Evolutionary conservation across 805 yeast species (phyloP).

Genomic region (Yamadazyma sp.): DNA sequence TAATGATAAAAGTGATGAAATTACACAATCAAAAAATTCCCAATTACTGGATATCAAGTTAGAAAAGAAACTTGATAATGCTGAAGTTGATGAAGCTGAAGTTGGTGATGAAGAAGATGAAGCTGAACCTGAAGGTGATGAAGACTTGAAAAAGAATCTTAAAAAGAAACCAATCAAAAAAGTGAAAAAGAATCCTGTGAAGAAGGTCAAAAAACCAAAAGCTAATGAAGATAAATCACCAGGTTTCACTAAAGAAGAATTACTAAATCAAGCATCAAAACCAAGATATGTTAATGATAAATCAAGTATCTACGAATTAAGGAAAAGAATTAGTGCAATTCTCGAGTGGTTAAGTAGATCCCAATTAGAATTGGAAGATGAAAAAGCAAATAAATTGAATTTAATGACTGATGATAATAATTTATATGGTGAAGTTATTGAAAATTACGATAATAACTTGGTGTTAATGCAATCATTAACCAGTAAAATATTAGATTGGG

Average conservation of each 20-base stretch:
- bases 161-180: constrained; percentile 15
- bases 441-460: constrained; percentile 58
- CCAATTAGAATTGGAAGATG: constrained; percentile 76
- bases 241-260: constrained; percentile 36
- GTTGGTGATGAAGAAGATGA: constrained; percentile 11
- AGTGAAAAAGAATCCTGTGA: constrained; percentile 14
- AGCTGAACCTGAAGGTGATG: constrained; percentile 14
- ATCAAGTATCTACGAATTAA: constrained; percentile 76
- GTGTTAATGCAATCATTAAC: constrained; percentile 71
- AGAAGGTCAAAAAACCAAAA: constrained; percentile 11
- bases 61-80: constrained; percentile 2
- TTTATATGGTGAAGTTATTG: constrained; percentile 19
- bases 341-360: constrained; percentile 87
- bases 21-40: background rate
- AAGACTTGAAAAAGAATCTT: constrained; percentile 9
- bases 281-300: constrained; percentile 82
- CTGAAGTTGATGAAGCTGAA: constrained; percentile 7
- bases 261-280: constrained; percentile 67
- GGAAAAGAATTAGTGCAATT: constrained; percentile 83
- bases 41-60: background rate
- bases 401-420: constrained; percentile 44
- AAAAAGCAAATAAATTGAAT: constrained; percentile 55
- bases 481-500: constrained; percentile 72
- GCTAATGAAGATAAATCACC: constrained; percentile 9
- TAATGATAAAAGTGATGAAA: constrained; percentile 4